Evolutionary conservation across 352 stramenopile genomes (phyloP), one percentile per base, ranked within the genome.

Genomic region (Globisporangium emineosum): DNA sequence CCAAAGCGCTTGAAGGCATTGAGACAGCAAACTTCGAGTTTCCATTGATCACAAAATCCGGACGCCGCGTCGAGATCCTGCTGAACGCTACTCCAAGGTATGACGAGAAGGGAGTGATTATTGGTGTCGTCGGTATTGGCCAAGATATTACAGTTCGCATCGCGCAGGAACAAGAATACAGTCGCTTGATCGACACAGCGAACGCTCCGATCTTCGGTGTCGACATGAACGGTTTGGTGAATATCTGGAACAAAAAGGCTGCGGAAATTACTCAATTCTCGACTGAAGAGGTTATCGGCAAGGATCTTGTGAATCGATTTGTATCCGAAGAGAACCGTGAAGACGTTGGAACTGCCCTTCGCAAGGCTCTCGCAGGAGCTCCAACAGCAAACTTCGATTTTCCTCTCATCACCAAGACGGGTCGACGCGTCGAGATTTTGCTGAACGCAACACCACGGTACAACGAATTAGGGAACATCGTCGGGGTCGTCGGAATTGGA

Each of bases 211-310:
- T 79, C 6, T 93, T 96, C 50, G 88, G 86, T 45, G 76, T 94
- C 15, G 84, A 96, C 47, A 73, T 64, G 12, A 77, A 95, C 5
- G 75, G 72, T 12, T 62, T 73, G 5, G 80, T 93, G 37, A 93
- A 89, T 25, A 89, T 91, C 53, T 93, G 85, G 85, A 93, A 98
- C 67, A 79, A 93, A 27, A 96, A 94, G 66, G 88, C 84, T 5
- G 78, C 81, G 15, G 86, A 85, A 17, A 86, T 92, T 43, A 96
- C 87, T n/a, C 89, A 94, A 43, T 97, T 93, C 66, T 81, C 73
- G 29, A 87, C 81, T 51, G 69, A 92, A 57, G 90, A 98, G 59
- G 90, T 91, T 5, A 86, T 97, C 40, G 90, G 83, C 3, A 64
- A 83, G 51, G 72, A 82, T 8, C 52, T 97, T 0, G 82, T 97